Conservation (phyloP, 257 asterid genomes). For the Jasminum sambac region DNA sequence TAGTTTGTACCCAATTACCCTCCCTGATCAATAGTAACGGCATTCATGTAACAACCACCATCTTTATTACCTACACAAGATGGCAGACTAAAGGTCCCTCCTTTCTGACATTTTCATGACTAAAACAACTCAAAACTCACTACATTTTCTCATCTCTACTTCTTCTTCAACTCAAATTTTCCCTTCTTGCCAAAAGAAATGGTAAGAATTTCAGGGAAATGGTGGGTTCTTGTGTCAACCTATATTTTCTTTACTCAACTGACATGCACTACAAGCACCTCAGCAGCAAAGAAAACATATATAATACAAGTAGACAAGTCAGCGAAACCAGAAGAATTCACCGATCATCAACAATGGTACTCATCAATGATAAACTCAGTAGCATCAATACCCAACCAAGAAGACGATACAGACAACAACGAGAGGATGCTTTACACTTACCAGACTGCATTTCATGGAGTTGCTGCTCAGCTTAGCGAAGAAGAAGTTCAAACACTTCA, state of each 20-base stretch:
- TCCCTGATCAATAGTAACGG: slow-evolving; percentile 4
- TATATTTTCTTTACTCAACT: slow-evolving; percentile 19
- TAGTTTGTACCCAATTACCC: not conserved
- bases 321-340: slow-evolving; percentile 69
- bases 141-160: not conserved
- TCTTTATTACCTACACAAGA: slow-evolving; percentile 49
- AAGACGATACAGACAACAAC: slow-evolving; percentile 14
- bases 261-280: slow-evolving; percentile 1
- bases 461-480: slow-evolving; percentile 64
- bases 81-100: slow-evolving; percentile 24
- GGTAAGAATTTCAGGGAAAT: slow-evolving; percentile 39
- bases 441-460: slow-evolving; percentile 77
- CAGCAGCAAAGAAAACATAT: slow-evolving; percentile 51
- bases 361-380: slow-evolving; percentile 58
- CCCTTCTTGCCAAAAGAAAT: slow-evolving; percentile 30
- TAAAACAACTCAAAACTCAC: slow-evolving; percentile 1
- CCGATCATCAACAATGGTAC: slow-evolving; percentile 69
- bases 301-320: slow-evolving; percentile 64
- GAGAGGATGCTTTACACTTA: slow-evolving; percentile 68
- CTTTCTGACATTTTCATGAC: slow-evolving; percentile 15
- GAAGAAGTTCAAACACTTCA: slow-evolving; percentile 50
- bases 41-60: slow-evolving; percentile 72
- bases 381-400: slow-evolving; percentile 13
- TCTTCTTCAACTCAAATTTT: not conserved
- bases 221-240: slow-evolving; percentile 31